These are phyloP conservation scores for Zelonia costaricensis DNA, from an alignment of 208 protist genomes.

Conservation along the genomic window DNA sequence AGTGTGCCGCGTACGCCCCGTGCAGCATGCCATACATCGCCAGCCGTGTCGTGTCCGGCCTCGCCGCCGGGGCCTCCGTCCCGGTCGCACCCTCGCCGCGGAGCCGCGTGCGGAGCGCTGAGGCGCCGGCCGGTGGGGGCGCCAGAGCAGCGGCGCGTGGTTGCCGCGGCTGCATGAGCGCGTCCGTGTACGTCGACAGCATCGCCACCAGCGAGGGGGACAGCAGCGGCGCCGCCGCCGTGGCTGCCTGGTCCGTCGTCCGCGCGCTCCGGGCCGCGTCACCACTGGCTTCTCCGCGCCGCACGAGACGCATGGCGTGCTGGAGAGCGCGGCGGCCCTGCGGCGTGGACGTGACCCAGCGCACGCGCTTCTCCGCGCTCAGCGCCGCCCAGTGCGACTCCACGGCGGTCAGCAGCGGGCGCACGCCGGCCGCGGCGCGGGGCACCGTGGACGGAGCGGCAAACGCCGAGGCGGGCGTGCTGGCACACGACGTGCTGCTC, in stretches of 20 bases:
- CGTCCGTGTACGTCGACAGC: constrained; percentile 23
- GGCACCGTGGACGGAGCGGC: neutral
- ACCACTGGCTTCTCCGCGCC: neutral
- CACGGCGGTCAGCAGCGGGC: constrained; percentile 5
- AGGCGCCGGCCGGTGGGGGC: neutral
- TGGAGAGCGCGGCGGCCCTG: constrained; percentile 28
- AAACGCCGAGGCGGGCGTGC: neutral
- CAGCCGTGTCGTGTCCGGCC: neutral
- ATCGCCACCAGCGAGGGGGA: constrained; percentile 8
- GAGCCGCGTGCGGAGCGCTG: neutral
- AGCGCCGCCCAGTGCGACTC: constrained; percentile 14
- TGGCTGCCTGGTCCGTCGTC: neutral
- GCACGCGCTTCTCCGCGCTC: constrained; percentile 1
- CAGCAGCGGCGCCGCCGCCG: too few relatives aligned
- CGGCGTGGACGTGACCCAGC: constrained; percentile 30
- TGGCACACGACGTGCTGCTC: too few relatives aligned
- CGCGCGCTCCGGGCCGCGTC: neutral
- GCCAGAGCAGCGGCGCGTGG: constrained; percentile 5
- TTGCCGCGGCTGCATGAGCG: constrained; percentile 13
- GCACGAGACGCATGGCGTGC: neutral
- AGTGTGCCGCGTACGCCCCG: neutral
- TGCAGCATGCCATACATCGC: neutral
- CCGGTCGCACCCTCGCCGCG: neutral
- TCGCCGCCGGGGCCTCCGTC: neutral
- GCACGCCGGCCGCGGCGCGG: constrained; percentile 1